Conservation (phyloP, 306 rosid species). For the Vigna unguiculata region DNA sequence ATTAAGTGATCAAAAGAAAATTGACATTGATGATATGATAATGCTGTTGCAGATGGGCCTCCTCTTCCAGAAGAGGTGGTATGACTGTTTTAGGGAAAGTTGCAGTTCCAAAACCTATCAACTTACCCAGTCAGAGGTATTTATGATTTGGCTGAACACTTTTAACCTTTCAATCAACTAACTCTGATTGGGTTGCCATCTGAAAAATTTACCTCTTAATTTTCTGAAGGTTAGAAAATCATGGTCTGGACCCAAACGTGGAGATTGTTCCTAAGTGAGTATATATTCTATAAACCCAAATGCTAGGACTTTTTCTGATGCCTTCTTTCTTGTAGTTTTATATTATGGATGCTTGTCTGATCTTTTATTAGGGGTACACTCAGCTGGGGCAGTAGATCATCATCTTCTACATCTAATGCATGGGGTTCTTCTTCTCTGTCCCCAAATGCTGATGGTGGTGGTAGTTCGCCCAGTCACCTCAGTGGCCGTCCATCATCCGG, state of each 20-base stretch:
- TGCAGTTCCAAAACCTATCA: constrained; percentile 91
- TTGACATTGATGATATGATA: constrained; percentile 27
- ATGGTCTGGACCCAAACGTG: constrained; percentile 88
- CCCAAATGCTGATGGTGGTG: constrained; percentile 80
- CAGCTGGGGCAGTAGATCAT: constrained; percentile 93
- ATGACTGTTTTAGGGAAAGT: constrained; percentile 97
- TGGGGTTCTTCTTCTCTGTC: constrained; percentile 90
- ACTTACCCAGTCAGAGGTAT: constrained; percentile 97
- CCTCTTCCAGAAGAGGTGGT: constrained; percentile 89
- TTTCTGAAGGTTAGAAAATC: constrained; percentile 92
- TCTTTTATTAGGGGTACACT: constrained; percentile 77
- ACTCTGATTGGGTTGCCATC: constrained; percentile 39
- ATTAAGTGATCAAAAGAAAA: constrained; percentile 15
- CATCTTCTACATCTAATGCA: constrained; percentile 80
- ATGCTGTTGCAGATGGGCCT: constrained; percentile 70
- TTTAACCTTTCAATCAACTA: constrained; percentile 29
- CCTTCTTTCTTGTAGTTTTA: constrained; percentile 12
- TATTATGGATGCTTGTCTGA: constrained; percentile 35
- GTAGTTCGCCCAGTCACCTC: constrained; percentile 78
- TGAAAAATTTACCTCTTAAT: constrained; percentile 43
- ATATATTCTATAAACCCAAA: constrained; percentile 22
- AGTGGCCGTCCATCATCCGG: constrained; percentile 92
- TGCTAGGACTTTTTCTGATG: constrained; percentile 25
- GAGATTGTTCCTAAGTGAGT: constrained; percentile 99
- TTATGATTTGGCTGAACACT: constrained; percentile 38